Conservation (phyloP, 2,329 filamentous ascomycete species). For the Paecilomyces variotii region DNA sequence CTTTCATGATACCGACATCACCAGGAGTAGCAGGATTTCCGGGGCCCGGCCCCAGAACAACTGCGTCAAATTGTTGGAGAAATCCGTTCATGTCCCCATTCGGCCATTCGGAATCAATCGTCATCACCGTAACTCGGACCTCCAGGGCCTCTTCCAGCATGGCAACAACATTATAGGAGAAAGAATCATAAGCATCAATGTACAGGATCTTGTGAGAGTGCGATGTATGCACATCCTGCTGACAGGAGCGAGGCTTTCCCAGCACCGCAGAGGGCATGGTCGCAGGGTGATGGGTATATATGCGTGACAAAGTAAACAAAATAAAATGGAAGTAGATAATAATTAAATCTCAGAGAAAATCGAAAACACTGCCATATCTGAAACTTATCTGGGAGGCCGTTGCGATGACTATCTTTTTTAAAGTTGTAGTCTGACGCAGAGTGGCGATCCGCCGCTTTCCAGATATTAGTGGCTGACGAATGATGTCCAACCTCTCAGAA, state of each 20-base stretch:
- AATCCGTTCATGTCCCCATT: constrained; percentile 41
- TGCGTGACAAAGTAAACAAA: neutral
- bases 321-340: neutral
- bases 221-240: neutral
- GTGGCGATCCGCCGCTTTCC: neutral
- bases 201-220: constrained; percentile 56
- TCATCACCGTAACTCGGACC: constrained; percentile 61
- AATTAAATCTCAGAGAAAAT: neutral
- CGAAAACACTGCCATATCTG: neutral
- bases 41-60: constrained; percentile 85
- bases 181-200: constrained; percentile 93
- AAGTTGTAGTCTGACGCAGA: neutral
- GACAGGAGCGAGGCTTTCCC: neutral
- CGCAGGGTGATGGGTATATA: neutral
- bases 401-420: neutral
- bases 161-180: constrained; percentile 88
- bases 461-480: neutral
- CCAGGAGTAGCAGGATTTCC: constrained; percentile 62
- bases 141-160: constrained; percentile 64
- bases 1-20: constrained; percentile 77
- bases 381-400: neutral
- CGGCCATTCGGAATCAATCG: constrained; percentile 53
- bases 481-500: neutral
- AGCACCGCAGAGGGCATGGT: neutral
- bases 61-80: constrained; percentile 61